phyloP scores from a whole-genome alignment of 108 stramenopile genomes.

The Stephanodiscus triporus region DNA sequence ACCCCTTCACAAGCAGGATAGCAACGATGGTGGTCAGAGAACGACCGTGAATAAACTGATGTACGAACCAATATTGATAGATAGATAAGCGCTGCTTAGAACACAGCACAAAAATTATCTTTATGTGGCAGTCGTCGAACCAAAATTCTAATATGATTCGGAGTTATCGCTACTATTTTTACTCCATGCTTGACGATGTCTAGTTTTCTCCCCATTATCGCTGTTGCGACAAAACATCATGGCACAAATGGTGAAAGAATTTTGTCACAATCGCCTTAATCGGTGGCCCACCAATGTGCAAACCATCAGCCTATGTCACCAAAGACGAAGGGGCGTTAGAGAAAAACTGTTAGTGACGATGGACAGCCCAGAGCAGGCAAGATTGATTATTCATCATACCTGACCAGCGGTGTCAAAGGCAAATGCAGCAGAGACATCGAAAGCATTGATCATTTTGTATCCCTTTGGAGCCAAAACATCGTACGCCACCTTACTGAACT shows the following conservation, averaged over 20 bases:
- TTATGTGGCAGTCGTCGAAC: too few relatives aligned
- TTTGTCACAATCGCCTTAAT: constrained; percentile 51
- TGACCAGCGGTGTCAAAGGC: constrained; percentile 38
- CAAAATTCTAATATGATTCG: too few relatives aligned
- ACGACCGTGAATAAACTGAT: too few relatives aligned
- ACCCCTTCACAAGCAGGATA: too few relatives aligned
- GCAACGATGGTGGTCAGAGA: too few relatives aligned
- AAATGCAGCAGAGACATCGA: constrained; percentile 50
- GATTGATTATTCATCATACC: not conserved
- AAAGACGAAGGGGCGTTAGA: not conserved
- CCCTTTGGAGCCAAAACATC: constrained; percentile 39
- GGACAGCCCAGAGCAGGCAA: not conserved
- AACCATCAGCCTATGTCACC: constrained; percentile 23
- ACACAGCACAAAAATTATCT: too few relatives aligned
- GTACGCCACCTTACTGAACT: constrained; percentile 21
- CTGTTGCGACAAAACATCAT: not conserved
- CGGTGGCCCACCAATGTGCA: constrained; percentile 50
- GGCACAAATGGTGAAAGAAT: constrained; percentile 54
- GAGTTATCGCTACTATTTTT: too few relatives aligned
- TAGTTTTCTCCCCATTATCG: not conserved
- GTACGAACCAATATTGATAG: too few relatives aligned
- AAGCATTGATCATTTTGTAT: constrained; percentile 52
- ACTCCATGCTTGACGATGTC: too few relatives aligned
- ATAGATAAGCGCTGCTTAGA: too few relatives aligned
- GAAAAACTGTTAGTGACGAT: not conserved